phyloP scores from a whole-genome alignment of 345 rosid species.

The Eucalyptus sp. region DNA sequence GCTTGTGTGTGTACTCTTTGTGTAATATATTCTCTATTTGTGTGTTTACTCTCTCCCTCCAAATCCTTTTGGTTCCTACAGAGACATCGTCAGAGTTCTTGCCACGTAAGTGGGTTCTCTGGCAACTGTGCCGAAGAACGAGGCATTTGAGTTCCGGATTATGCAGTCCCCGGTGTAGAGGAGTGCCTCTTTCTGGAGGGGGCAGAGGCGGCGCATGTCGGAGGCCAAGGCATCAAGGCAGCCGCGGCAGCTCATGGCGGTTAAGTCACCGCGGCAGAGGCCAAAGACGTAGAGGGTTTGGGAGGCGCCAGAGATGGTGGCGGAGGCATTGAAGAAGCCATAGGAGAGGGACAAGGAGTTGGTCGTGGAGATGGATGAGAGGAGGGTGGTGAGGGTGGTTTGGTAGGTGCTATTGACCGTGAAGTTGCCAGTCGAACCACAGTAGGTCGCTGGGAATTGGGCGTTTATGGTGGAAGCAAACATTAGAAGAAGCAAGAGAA shows the following conservation, averaged over 20 bases:
- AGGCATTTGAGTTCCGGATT: not conserved
- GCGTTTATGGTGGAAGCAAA: not conserved
- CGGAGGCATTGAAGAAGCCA: not conserved
- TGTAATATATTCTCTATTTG: no score
- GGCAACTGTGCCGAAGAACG: not conserved
- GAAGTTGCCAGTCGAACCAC: not conserved
- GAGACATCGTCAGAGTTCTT: no score
- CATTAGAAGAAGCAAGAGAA: not conserved
- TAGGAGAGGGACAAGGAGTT: not conserved
- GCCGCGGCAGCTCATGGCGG: not conserved
- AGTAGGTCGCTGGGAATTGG: not conserved
- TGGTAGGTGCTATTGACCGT: not conserved
- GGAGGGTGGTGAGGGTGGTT: not conserved
- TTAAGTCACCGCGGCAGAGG: not conserved
- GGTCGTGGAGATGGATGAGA: not conserved
- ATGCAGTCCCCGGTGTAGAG: not conserved
- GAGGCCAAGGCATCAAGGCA: not conserved
- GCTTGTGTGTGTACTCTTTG: no score
- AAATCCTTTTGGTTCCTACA: no score
- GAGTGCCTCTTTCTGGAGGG: not conserved
- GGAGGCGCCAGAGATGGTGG: not conserved
- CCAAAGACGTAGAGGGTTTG: not conserved
- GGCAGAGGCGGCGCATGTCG: not conserved
- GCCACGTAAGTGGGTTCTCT: not conserved
- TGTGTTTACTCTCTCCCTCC: no score